Base-by-base conservation (phyloP, 306 rosid genomes). In the Prunus mume region DNA sequence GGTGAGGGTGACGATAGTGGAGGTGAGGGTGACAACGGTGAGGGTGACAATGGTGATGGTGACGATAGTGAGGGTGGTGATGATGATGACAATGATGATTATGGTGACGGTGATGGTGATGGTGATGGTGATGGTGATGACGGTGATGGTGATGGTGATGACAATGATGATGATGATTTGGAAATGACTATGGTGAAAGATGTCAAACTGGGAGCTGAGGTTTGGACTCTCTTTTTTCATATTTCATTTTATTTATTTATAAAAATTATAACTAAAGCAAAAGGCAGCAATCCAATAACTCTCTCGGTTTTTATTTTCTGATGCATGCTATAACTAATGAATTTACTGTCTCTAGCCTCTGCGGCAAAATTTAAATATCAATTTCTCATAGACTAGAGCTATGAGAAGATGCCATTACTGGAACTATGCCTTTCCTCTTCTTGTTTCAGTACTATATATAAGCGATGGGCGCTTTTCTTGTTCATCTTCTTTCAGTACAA, bases 181-280 rank as follows among this genome's bases (percentile, higher is more conserved):
- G 96, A 95, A 87, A 92, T 95, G 98, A 83, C 92, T 61, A 75
- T 90, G 96, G 85, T 89, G 46, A 95, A 86, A 82, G 90, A 92
- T 87, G 98, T 95, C 68, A 78, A 84, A 76, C 61, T 46, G 78
- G 96, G 97, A 78, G 69, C 79, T 12, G 98, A 95, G 95, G 98
- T 92, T 75, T 77, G 82, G 54, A 38, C 67, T 65, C 24, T 47
- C 28, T 24, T 43, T 32, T 78, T 3, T 27, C 20, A 10, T 22
- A 5, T 20, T 47, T 24, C 32, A 10, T 3, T 62, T 49, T 30
- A 11, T 22, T 25, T 12, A 11, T 6, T 22, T 5, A 34, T 34
- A 34, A 34, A 25, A 58, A 22, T 55, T n/a, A 24, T n/a, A 2
- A 10, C 25, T n/a, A 51, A 14, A 51, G 17, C 56, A 5, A 51